phyloP scores from a whole-genome alignment of 2,329 filamentous ascomycete species.

The Pseudogymnoascus sp. region DNA sequence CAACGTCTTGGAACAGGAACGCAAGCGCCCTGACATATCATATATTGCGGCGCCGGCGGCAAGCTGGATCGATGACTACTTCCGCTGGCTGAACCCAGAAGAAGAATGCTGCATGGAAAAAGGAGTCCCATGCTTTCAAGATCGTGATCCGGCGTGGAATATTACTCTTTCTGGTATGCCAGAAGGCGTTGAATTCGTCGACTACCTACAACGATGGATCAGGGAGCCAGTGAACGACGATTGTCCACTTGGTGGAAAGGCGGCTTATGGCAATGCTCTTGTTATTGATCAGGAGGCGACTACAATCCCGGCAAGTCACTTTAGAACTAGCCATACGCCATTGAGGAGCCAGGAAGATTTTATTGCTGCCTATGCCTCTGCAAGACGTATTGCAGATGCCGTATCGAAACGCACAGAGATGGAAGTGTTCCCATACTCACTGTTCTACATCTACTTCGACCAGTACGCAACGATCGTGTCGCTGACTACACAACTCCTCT shows the following conservation, averaged over 20 bases:
- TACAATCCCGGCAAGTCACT: conserved; percentile 76
- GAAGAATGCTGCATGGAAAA: conserved; percentile 66
- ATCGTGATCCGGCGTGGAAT: conserved; percentile 77
- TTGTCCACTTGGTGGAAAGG: conserved; percentile 82
- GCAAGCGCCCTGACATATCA: conserved; percentile 79
- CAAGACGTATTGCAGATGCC: conserved; percentile 75
- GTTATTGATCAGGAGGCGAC: conserved; percentile 62
- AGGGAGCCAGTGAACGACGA: conserved; percentile 69
- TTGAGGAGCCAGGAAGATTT: conserved; percentile 86
- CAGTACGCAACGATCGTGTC: conserved; percentile 83
- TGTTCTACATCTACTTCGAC: conserved; percentile 99
- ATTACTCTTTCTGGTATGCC: conserved; percentile 87
- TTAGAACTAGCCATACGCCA: conserved; percentile 82
- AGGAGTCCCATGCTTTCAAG: conserved; percentile 68
- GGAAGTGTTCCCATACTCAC: conserved; percentile 90
- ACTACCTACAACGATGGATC: conserved; percentile 80
- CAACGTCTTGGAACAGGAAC: conserved; percentile 88
- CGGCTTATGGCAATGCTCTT: conserved; percentile 78
- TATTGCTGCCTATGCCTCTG: conserved; percentile 81
- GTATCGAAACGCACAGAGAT: conserved; percentile 65
- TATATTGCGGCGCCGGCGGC: conserved; percentile 84
- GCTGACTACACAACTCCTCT: conserved; percentile 71
- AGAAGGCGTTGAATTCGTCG: conserved; percentile 80
- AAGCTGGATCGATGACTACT: conserved; percentile 95
- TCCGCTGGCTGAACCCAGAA: conserved; percentile 89